Evolutionary conservation across 768 basidiomycete species (phyloP).

Genomic region (Xerocomellus intermedius): DNA sequence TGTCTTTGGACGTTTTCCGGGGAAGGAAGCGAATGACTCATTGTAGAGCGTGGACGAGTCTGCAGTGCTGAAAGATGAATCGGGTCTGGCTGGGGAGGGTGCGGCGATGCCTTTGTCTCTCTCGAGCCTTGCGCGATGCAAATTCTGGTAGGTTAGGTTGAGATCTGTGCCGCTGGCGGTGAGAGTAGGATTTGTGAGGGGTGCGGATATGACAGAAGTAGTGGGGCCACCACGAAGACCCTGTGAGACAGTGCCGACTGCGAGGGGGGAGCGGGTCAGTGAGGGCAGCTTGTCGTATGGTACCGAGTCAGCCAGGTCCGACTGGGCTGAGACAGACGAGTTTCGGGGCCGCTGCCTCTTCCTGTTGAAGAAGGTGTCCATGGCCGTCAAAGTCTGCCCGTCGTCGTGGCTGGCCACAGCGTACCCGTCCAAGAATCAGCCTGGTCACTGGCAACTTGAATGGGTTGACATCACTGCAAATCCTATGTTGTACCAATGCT

Average conservation of each 20-base stretch:
- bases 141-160: slow-evolving; percentile 58
- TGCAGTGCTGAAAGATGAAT: slow-evolving; percentile 52
- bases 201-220: slow-evolving; percentile 62
- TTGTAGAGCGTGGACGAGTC: slow-evolving; percentile 62
- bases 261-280: slow-evolving; percentile 56
- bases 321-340: slow-evolving; percentile 54
- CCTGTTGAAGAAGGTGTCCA: slow-evolving; percentile 69
- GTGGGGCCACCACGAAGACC: slow-evolving; percentile 42
- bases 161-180: slow-evolving; percentile 70
- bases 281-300: slow-evolving; percentile 66
- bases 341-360: slow-evolving; percentile 59
- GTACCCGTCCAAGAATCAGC: slow-evolving; percentile 3
- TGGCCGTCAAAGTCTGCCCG: slow-evolving; percentile 27
- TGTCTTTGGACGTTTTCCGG: slow-evolving; percentile 37
- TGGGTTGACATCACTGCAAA: slow-evolving; percentile 2
- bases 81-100: slow-evolving; percentile 37
- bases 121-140: slow-evolving; percentile 51
- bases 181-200: slow-evolving; percentile 79
- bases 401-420: slow-evolving; percentile 13
- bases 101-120: slow-evolving; percentile 44
- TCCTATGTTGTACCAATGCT: background rate
- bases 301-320: slow-evolving; percentile 64
- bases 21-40: slow-evolving; percentile 42
- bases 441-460: slow-evolving; percentile 3
- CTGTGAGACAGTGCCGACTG: slow-evolving; percentile 55